Evolutionary conservation across 1,284 basidiomycete species (phyloP).

Genomic region (Abortiporus biennis): DNA sequence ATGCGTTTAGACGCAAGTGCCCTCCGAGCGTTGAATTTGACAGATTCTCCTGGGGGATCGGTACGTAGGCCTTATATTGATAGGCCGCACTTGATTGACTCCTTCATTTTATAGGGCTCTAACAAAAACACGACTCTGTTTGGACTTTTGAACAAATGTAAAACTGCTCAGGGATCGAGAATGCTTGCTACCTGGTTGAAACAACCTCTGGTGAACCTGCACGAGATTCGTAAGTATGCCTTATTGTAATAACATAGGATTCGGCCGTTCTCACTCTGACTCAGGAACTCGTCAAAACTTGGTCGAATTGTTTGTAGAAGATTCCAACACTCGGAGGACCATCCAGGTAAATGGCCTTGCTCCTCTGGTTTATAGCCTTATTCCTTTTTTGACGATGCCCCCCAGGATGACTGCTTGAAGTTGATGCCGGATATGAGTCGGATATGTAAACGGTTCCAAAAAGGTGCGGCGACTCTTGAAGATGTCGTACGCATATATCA

Average conservation of each 20-base stretch:
- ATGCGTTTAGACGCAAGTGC: conserved; percentile 97
- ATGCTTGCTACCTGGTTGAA: conserved; percentile 93
- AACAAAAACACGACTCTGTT: conserved; percentile 85
- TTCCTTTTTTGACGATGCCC: neutral
- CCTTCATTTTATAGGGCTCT: conserved; percentile 31
- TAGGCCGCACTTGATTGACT: no score
- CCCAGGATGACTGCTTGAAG: conserved; percentile 81
- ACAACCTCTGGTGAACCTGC: conserved; percentile 91
- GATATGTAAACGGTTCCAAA: conserved; percentile 90
- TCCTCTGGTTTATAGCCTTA: conserved; percentile 1
- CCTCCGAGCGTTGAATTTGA: conserved; percentile 83
- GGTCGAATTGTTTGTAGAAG: conserved; percentile 84
- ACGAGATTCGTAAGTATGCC: conserved; percentile 78
- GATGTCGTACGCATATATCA: conserved; percentile 98
- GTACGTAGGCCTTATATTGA: conserved; percentile 12
- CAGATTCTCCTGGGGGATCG: conserved; percentile 42
- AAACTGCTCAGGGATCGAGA: conserved; percentile 93
- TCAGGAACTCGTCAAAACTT: conserved; percentile 80
- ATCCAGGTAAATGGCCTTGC: conserved; percentile 51
- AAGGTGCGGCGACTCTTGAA: conserved; percentile 79
- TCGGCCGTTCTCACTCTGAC: conserved; percentile 6
- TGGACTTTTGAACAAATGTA: conserved; percentile 91
- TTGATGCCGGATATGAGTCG: conserved; percentile 94
- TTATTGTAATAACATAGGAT: neutral
- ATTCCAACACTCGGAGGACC: conserved; percentile 64